Evolutionary conservation across 345 rosid species (phyloP).

Genomic region (Gossypium thurberi): DNA sequence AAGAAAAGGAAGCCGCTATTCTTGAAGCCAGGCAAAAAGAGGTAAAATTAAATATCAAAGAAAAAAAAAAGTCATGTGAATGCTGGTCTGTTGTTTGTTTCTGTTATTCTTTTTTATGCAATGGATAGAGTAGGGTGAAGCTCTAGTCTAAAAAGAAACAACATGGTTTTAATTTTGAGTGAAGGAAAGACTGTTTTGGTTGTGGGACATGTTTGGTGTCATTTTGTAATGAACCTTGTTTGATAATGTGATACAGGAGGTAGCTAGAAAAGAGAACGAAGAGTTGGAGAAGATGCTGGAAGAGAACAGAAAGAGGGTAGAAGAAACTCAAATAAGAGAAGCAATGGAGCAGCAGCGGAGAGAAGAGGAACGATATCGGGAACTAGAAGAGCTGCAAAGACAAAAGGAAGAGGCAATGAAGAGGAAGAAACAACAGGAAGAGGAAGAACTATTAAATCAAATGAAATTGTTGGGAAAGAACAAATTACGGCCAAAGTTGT

Average conservation of each 20-base stretch:
- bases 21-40: constrained; percentile 66
- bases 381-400: constrained; percentile 76
- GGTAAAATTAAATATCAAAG: constrained; percentile 32
- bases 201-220: not conserved
- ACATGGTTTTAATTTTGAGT: too few relatives aligned
- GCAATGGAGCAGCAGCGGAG: constrained; percentile 78
- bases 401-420: constrained; percentile 79
- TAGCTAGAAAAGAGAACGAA: constrained; percentile 60
- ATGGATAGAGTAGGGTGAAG: too few relatives aligned
- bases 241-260: constrained; percentile 41
- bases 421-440: constrained; percentile 86
- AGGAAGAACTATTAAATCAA: constrained; percentile 83
- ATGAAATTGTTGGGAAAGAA: constrained; percentile 94
- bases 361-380: constrained; percentile 79
- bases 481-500: constrained; percentile 86
- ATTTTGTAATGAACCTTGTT: not conserved
- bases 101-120: not conserved
- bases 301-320: constrained; percentile 63
- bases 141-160: too few relatives aligned
- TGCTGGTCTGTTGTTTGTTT: not conserved
- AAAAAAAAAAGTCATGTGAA: not conserved
- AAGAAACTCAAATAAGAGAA: constrained; percentile 80
- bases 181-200: too few relatives aligned
- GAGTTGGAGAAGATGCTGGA: constrained; percentile 70
- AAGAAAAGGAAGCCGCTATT: constrained; percentile 67